These are phyloP conservation scores for Pythium aristosporum DNA, from an alignment of 352 stramenopile species.

Conservation along the genomic window DNA sequence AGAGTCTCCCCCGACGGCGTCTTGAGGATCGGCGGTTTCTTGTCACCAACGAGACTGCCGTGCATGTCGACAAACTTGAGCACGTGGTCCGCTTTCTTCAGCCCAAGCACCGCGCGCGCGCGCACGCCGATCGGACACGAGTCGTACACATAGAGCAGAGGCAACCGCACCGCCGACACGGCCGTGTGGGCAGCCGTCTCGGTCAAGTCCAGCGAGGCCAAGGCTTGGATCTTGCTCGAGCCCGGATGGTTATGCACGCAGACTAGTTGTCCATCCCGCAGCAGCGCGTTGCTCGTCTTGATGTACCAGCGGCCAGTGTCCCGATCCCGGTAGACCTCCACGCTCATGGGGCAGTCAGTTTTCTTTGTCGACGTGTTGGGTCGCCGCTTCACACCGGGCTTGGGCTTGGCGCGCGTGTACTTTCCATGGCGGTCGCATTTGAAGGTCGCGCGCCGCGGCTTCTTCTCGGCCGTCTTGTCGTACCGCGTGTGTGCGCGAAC, in stretches of 20 bases:
- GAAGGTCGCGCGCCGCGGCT: not conserved
- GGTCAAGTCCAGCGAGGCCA: not conserved
- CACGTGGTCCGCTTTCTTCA: slow-evolving; percentile 42
- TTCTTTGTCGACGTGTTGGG: not conserved
- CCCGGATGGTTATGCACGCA: not conserved
- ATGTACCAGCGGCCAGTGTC: not conserved
- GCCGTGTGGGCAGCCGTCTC: not conserved
- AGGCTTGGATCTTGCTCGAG: not conserved
- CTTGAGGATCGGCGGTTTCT: slow-evolving; percentile 36
- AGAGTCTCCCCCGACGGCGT: slow-evolving; percentile 30
- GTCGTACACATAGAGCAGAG: slow-evolving; percentile 65
- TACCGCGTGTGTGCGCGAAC: not conserved
- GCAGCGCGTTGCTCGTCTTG: not conserved
- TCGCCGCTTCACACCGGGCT: not conserved
- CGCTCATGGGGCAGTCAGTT: not conserved
- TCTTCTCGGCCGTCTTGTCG: not conserved
- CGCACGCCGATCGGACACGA: slow-evolving; percentile 56
- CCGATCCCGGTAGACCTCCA: not conserved
- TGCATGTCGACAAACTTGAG: slow-evolving; percentile 45
- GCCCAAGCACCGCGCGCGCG: slow-evolving; percentile 46
- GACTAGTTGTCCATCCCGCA: not conserved
- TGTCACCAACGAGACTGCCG: slow-evolving; percentile 37
- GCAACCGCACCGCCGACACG: slow-evolving; percentile 1
- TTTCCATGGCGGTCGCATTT: not conserved
- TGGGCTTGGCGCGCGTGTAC: not conserved